A percentile compares a stretch with the other conserved stretches of the same genome.
Evolutionary conservation across 257 asterid genomes (phyloP).

Genomic region (Nicotiana tabacum): DNA sequence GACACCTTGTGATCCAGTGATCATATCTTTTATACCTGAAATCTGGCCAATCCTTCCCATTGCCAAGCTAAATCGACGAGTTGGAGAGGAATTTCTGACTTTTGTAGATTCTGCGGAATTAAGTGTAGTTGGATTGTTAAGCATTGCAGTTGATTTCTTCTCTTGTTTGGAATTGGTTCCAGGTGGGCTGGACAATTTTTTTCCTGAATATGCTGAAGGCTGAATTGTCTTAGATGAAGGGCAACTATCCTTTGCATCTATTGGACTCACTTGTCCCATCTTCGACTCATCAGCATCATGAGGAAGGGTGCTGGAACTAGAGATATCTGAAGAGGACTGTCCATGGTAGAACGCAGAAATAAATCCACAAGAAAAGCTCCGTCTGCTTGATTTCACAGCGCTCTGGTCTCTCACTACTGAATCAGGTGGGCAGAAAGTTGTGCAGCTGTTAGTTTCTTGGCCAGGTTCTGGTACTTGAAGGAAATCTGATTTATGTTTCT

Average conservation of each 20-base stretch:
- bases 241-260: slow-evolving; percentile 5
- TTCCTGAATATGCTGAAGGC: slow-evolving; percentile 14
- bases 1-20: slow-evolving; percentile 16
- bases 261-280: slow-evolving; percentile 19
- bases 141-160: slow-evolving; percentile 24
- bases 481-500: slow-evolving; percentile 12
- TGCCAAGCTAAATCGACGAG: slow-evolving; percentile 42
- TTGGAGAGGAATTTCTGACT: slow-evolving; percentile 52
- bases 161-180: slow-evolving; percentile 26
- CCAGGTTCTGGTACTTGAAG: slow-evolving; percentile 16
- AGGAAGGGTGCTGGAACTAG: slow-evolving; percentile 16
- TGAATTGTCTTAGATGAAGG: slow-evolving; percentile 20
- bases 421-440: slow-evolving; percentile 12
- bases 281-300: slow-evolving; percentile 9
- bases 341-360: slow-evolving; percentile 3
- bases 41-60: slow-evolving; percentile 38
- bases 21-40: slow-evolving; percentile 32
- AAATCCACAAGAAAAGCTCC: slow-evolving; percentile 23
- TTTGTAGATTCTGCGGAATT: slow-evolving; percentile 29
- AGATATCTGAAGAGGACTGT: slow-evolving; percentile 15
- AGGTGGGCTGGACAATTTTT: slow-evolving; percentile 24
- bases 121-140: slow-evolving; percentile 13
- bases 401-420: slow-evolving; percentile 8
- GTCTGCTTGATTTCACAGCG: slow-evolving; percentile 16
- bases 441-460: slow-evolving; percentile 12